Conservation (phyloP, 129 eudicot genomes). For the Apium graveolens region DNA sequence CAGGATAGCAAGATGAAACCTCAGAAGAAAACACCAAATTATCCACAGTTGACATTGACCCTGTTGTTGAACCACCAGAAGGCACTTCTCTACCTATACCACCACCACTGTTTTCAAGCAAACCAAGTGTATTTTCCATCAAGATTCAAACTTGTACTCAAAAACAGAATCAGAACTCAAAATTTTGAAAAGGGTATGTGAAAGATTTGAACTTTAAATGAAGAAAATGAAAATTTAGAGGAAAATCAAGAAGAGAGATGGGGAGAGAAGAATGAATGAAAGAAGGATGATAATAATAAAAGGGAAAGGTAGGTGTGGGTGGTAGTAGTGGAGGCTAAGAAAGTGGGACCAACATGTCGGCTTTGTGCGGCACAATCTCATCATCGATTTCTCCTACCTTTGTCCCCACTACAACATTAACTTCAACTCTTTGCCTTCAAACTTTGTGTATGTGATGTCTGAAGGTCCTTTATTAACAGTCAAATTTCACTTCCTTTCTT, state of each 20-base stretch:
- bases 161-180: not conserved
- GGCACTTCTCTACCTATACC: slow-evolving; percentile 32
- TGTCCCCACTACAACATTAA: slow-evolving; percentile 39
- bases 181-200: not conserved
- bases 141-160: not conserved
- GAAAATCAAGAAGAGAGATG: not conserved
- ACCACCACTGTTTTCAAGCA: slow-evolving; percentile 22
- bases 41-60: slow-evolving; percentile 44
- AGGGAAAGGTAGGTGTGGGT: slow-evolving; percentile 15
- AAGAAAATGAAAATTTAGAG: not conserved
- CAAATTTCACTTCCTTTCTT: slow-evolving; percentile 9
- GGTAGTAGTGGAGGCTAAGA: slow-evolving; percentile 17
- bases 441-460: not conserved
- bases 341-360: slow-evolving; percentile 67
- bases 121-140: slow-evolving; percentile 45
- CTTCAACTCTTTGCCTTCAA: not conserved
- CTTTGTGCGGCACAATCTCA: slow-evolving; percentile 53
- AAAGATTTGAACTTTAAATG: not conserved
- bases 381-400: slow-evolving; percentile 57
- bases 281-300: slow-evolving; percentile 1
- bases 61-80: slow-evolving; percentile 42
- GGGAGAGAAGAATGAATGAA: slow-evolving; percentile 1
- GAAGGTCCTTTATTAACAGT: not conserved
- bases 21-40: slow-evolving; percentile 34
- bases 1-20: slow-evolving; percentile 63